phyloP scores from a whole-genome alignment of 2,329 filamentous ascomycete species.

The Myriosclerotinia scirpicola region DNA sequence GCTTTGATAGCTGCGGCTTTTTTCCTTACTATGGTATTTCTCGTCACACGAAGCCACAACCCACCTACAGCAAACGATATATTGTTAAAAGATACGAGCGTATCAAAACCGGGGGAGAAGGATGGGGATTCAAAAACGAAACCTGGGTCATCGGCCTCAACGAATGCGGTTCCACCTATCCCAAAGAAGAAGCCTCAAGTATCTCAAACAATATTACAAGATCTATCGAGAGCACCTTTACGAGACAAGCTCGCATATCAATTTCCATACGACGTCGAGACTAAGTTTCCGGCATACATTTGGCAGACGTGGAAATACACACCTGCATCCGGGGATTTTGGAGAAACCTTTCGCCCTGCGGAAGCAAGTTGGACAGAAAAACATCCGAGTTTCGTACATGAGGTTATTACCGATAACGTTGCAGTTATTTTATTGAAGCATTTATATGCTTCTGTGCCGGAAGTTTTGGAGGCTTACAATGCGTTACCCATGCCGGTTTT shows the following conservation, averaged over 20 bases:
- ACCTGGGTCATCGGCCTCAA: constrained; percentile 23
- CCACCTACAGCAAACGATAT: constrained; percentile 23
- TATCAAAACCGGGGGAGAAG: constrained; percentile 5
- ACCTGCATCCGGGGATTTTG: constrained; percentile 74
- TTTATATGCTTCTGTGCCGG: constrained; percentile 79
- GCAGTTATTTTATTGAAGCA: constrained; percentile 79
- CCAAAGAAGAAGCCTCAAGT: constrained; percentile 27
- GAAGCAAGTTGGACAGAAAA: constrained; percentile 87
- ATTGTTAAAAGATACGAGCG: constrained; percentile 13
- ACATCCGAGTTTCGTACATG: constrained; percentile 91
- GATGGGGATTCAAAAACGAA: constrained; percentile 17
- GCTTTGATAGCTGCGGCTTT: constrained; percentile 70
- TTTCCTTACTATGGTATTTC: constrained; percentile 67
- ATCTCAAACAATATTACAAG: constrained; percentile 41
- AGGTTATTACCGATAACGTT: constrained; percentile 91
- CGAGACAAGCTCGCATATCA: constrained; percentile 85
- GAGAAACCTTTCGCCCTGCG: constrained; percentile 70
- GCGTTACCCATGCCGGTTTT: constrained; percentile 71
- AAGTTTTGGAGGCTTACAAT: constrained; percentile 74
- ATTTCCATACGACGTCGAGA: constrained; percentile 86
- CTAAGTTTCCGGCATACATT: constrained; percentile 94
- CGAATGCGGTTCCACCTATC: constrained; percentile 25
- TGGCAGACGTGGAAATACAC: constrained; percentile 99
- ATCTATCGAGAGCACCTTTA: constrained; percentile 70
- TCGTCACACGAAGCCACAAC: constrained; percentile 63